Base-by-base conservation (phyloP, 768 basidiomycete genomes). In the Russula abietina region DNA sequence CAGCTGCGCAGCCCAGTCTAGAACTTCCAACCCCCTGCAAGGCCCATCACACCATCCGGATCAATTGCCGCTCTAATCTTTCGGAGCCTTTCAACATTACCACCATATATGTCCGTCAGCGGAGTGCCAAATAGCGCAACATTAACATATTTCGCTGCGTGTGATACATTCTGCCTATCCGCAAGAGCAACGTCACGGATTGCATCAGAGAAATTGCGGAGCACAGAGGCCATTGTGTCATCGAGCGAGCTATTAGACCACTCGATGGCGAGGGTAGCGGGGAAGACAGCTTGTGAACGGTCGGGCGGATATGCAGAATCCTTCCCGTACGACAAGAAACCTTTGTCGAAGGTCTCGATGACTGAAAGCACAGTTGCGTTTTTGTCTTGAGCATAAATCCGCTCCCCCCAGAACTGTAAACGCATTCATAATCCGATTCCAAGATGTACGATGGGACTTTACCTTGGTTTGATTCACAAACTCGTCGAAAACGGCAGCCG, bases 241-340 rank as follows among this genome's bases (percentile, higher is more conserved):
- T 85, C 84, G 1, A 70, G 70, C 5, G 70, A 45, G 17, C 75
- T 50, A 11, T 58, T 58, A 0, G 30, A 30, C 19, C 46, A 60
- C 8, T 39, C 6, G 36, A 46, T 2, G 5, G 16, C 2, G 24
- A 57, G 2, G 24, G 12, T 24, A 10, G 59, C 43, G 8, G 64
- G 64, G 17, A 65, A 51, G 48, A 61, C 12, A 6, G 50, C 53
- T 1, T 46, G 64, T 5, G 55, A 53, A 14, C 64, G 64, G 28
- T 59, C 57, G 2, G 59, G 59, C 7, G 64, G 64, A 12, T 61
- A 65, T 16, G 64, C 64, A 32, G 64, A n/a, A n/a, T n/a, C n/a
- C n/a, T n/a, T n/a, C n/a, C n/a, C n/a, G n/a, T n/a, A n/a, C n/a
- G n/a, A n/a, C 28, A 60, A 60, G 36, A 36, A 12, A 12, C 12